These are phyloP conservation scores for Pelagophyceae sp. DNA, from an alignment of 352 stramenopile genomes.

Conservation along the genomic window DNA sequence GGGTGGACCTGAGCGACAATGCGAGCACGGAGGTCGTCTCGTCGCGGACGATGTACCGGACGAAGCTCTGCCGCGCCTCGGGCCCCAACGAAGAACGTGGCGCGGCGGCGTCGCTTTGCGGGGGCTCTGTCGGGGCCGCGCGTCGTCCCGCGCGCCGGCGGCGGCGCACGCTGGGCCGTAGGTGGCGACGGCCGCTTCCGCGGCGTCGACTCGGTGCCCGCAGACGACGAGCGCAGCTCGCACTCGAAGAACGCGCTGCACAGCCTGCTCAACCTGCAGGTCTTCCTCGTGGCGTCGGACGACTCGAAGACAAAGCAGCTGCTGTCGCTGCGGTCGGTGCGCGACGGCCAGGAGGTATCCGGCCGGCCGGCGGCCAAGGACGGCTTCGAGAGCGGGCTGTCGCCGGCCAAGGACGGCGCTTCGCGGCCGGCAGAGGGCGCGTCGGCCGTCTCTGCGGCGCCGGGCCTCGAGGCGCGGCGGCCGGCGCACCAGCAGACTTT, in stretches of 20 bases:
- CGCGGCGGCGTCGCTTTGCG: neutral
- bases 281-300: neutral
- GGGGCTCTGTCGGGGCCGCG: neutral
- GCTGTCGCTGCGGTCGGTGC: neutral
- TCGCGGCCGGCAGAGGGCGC: neutral
- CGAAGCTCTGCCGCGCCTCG: neutral
- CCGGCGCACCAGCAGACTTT: neutral
- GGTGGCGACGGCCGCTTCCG: neutral
- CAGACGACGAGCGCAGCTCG: neutral
- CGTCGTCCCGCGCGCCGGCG: too few relatives aligned
- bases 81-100: neutral
- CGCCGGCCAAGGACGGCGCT: neutral
- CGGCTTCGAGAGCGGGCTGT: neutral
- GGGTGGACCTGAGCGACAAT: neutral
- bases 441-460: neutral
- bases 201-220: neutral
- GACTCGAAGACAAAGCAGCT: neutral
- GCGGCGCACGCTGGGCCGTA: neutral
- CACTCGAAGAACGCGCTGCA: neutral
- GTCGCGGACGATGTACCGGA: neutral
- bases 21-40: neutral
- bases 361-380: neutral
- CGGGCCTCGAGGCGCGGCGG: neutral
- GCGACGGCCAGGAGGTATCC: neutral
- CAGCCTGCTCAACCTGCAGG: slow-evolving; percentile 3